Evolutionary conservation across 139 green algal genomes (phyloP), one percentile per base, ranked within the genome.

Genomic region (Closterium sp.): DNA sequence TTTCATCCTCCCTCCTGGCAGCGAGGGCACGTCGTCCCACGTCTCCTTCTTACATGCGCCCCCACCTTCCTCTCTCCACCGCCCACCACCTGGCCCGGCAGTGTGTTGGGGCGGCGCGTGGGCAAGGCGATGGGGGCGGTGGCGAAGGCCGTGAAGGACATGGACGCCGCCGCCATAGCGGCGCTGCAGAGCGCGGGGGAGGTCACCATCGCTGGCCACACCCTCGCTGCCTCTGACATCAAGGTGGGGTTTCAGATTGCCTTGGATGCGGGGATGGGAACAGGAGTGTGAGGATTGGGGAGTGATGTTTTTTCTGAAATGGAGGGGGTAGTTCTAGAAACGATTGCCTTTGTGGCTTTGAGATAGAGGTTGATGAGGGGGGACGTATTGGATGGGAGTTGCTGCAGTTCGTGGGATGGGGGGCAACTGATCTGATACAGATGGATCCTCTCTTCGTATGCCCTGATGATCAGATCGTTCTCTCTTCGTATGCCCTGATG

Each of bases 81-180:
- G 23, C 55, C 12, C 23, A 76, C 55, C 55, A 76, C 55, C 10
- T 28, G 55, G 55, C 55, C 2, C 16, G 33, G 30, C 90, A 94
- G 91, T 93, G 92, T 91, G 81, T 96, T 99, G 69, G 98, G 97
- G 86, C 97, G 97, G 95, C 89, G 95, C 31, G 92, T 99, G 86
- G 97, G 97, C 89, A 98, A 97, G 93, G 89, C 83, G 19, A 97
- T 99, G 96, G 95, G 86, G 7, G 89, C 88, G 7, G 95, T 99
- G 83, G 91, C 93, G 34, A 96, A 96, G 93, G 96, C 88, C 2
- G 91, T 98, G 32, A 96, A 97, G 94, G 94, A 38, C 16, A 91
- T 98, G 88, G 84, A 84, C 36, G 33, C 89, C 9, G 94, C 94
- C 36, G 90, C 96, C 66, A 96, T 99, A 30, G 64, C 95, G 33